Conservation (phyloP, 257 asterid genomes). For the Capsicum rhomboideum region DNA sequence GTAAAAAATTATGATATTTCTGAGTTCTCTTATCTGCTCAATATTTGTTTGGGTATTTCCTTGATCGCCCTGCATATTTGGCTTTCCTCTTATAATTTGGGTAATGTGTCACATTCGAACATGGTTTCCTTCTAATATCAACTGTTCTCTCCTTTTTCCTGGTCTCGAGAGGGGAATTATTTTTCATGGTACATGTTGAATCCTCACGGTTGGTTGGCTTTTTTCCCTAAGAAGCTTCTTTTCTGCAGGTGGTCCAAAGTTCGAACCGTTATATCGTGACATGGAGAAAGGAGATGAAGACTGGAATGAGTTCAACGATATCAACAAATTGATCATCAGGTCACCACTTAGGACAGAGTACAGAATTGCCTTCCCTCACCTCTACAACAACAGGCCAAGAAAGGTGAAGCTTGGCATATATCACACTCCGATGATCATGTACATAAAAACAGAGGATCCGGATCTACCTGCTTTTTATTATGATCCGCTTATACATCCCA, state of each 20-base stretch:
- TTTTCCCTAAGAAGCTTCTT: not conserved
- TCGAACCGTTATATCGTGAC: slow-evolving; percentile 96
- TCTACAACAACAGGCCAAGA: slow-evolving; percentile 90
- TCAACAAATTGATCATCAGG: slow-evolving; percentile 89
- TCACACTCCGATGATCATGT: slow-evolving; percentile 97
- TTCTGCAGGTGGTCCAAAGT: slow-evolving; percentile 92
- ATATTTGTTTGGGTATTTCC: not conserved
- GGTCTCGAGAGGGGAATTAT: not conserved
- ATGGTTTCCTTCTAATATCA: not conserved
- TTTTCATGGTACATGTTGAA: not conserved
- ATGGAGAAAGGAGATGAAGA: slow-evolving; percentile 99
- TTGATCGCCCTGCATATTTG: not conserved
- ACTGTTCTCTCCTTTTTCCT: not conserved
- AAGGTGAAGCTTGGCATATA: slow-evolving; percentile 86
- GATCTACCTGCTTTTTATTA: slow-evolving; percentile 96
- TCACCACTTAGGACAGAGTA: slow-evolving; percentile 99
- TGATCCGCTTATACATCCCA: slow-evolving; percentile 93
- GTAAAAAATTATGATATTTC: not conserved
- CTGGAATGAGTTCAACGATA: slow-evolving; percentile 98
- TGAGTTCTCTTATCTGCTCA: not conserved
- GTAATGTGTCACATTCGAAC: not conserved
- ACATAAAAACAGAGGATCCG: slow-evolving; percentile 97
- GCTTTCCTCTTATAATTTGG: not conserved
- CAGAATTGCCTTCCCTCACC: slow-evolving; percentile 94
- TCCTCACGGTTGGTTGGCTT: not conserved